Evolutionary conservation across 179 eudicot genomes (phyloP).

Genomic region (Nepenthes alata): DNA sequence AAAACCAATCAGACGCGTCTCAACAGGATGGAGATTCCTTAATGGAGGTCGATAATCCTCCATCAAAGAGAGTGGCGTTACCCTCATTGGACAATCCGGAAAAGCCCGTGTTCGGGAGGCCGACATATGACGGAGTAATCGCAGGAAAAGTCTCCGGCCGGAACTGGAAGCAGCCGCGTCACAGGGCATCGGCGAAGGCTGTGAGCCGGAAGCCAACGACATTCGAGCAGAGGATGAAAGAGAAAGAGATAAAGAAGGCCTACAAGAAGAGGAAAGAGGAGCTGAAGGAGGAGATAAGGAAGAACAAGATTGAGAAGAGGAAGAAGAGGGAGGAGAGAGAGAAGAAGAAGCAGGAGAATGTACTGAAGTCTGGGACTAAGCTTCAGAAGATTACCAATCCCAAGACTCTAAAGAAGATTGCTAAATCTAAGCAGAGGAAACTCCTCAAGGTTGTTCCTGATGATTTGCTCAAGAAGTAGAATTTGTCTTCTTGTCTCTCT

Average conservation of each 20-base stretch:
- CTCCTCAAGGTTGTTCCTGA: slow-evolving; percentile 71
- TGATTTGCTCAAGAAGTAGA: slow-evolving; percentile 31
- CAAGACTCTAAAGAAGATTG: slow-evolving; percentile 71
- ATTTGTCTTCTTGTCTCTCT: not conserved
- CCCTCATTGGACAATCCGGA: slow-evolving; percentile 45
- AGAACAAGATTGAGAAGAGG: slow-evolving; percentile 69
- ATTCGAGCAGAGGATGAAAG: slow-evolving; percentile 45
- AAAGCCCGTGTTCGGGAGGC: slow-evolving; percentile 51
- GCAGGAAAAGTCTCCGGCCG: slow-evolving; percentile 81
- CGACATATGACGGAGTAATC: slow-evolving; percentile 85
- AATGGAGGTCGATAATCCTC: slow-evolving; percentile 60
- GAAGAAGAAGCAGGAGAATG: slow-evolving; percentile 79
- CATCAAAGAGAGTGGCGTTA: slow-evolving; percentile 62
- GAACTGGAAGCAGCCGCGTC: slow-evolving; percentile 69
- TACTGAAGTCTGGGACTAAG: slow-evolving; percentile 47
- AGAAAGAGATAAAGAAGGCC: slow-evolving; percentile 74
- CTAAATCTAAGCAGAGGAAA: slow-evolving; percentile 65
- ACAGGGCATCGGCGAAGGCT: slow-evolving; percentile 49
- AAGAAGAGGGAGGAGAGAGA: slow-evolving; percentile 63
- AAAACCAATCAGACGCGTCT: slow-evolving; percentile 17
- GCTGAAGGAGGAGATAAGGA: slow-evolving; percentile 76
- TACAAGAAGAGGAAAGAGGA: slow-evolving; percentile 71
- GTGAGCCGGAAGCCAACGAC: slow-evolving; percentile 28
- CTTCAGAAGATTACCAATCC: slow-evolving; percentile 76
- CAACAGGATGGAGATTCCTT: slow-evolving; percentile 7